These are phyloP conservation scores for Udeniomyces megalosporus DNA, from an alignment of 768 basidiomycete species.

Conservation along the genomic window DNA sequence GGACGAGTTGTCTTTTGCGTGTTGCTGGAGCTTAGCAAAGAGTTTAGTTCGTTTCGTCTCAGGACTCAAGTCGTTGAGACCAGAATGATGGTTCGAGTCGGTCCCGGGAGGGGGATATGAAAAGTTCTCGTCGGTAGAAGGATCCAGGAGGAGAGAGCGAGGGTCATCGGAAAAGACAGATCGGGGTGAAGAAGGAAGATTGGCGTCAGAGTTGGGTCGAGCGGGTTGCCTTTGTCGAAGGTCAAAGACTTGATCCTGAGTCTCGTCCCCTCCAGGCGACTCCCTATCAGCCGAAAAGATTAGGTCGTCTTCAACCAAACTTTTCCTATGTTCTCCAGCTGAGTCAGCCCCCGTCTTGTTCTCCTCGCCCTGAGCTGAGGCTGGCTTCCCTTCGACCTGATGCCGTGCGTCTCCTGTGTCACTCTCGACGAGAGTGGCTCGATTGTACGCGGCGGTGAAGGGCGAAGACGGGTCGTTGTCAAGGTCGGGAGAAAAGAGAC, in stretches of 20 bases:
- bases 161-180: conserved; percentile 15
- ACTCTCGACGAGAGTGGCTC: background rate
- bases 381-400: background rate
- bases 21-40: background rate
- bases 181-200: conserved; percentile 4
- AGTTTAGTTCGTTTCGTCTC: too few relatives aligned
- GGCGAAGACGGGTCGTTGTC: background rate
- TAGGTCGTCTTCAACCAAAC: background rate
- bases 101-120: conserved; percentile 8
- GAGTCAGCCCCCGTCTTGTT: background rate
- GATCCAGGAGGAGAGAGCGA: conserved; percentile 9
- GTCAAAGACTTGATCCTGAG: background rate
- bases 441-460: conserved; percentile 4
- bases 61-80: background rate
- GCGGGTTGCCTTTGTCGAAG: background rate
- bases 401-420: background rate
- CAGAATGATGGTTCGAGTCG: background rate
- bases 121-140: conserved; percentile 3
- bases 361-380: background rate
- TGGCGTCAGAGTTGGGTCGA: background rate
- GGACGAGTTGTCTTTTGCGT: background rate
- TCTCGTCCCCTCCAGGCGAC: background rate
- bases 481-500: conserved; percentile 8
- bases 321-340: background rate
- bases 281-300: conserved; percentile 2